These are phyloP conservation scores for Ophiostoma montium DNA, from an alignment of 2,329 filamentous ascomycete species.

Conservation along the genomic window DNA sequence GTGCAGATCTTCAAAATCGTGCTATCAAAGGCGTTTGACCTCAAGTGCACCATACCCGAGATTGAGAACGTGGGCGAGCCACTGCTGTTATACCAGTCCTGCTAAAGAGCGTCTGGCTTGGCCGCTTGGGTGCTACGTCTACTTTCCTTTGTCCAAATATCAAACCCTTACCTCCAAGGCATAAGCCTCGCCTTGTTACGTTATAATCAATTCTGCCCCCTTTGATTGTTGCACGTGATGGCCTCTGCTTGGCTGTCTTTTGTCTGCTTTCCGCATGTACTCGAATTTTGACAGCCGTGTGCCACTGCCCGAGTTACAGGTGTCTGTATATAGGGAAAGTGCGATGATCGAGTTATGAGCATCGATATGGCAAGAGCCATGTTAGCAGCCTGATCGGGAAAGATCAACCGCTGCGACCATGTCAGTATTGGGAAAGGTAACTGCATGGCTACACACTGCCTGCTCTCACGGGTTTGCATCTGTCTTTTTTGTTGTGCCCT, in stretches of 20 bases:
- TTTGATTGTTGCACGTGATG: no score
- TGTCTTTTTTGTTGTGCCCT: neutral
- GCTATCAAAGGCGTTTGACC: constrained; percentile 92
- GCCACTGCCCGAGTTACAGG: neutral
- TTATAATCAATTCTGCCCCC: neutral
- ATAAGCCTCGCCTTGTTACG: neutral
- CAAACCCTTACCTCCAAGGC: neutral
- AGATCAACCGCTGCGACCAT: neutral
- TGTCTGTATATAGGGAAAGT: neutral
- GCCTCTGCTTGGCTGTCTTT: no score
- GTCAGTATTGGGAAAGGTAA: neutral
- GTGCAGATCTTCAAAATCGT: constrained; percentile 97
- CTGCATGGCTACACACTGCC: no score
- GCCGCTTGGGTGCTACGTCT: neutral
- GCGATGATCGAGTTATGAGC: neutral
- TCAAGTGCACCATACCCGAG: constrained; percentile 97
- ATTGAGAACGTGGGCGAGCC: constrained; percentile 98
- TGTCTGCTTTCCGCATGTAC: neutral
- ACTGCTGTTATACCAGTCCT: constrained; percentile 73
- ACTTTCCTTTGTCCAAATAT: neutral
- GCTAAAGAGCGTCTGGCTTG: constrained; percentile 17
- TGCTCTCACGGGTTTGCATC: neutral
- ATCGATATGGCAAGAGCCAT: neutral
- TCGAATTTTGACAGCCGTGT: neutral
- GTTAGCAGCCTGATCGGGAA: neutral